Base-by-base conservation (phyloP, 2,329 filamentous ascomycete genomes). In the Sphaerulina vaccinii region DNA sequence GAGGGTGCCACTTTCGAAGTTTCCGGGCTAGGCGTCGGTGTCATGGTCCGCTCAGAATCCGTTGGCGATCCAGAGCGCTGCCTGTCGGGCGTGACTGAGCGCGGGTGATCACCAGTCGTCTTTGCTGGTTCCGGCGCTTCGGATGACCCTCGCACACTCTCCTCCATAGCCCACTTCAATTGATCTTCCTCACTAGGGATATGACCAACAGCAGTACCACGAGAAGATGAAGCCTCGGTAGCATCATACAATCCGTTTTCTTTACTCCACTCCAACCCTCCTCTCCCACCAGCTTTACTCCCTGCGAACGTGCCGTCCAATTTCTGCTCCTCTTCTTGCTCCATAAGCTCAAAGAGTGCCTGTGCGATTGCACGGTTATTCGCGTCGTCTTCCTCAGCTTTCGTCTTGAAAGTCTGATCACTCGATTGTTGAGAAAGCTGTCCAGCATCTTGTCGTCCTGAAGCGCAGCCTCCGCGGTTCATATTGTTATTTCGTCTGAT, bases 351-450 rank as follows among this genome's bases (percentile, higher is more conserved):
- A 74, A 88, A 90, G 24, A 95, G 75, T 0, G 90, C 90, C 64
- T 91, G 84, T 47, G 90, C 84, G 55, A 96, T 95, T 4, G 91
- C 91, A 19, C 82, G 79, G 50, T 96, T 89, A 62, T 96, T 95
- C 3, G 90, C 91, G 61, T 90, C 86, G 49, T 96, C 90, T 67
- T 95, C 88, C 59, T 95, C 89, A 0, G 89, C 90, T 63, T 88
- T 82, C 0, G 90, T 96, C 54, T 80, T 81, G 73, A 95, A 92
- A 0, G 90, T 88, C 58, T 86, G 86, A 51, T 76, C 77, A 5
- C 82, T 83, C 32, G 85, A 86, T 52, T 88, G 80, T 13, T 84
- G 79, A 3, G 79, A 78, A 16, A 91, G 82, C 63, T 85, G 81
- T n/a, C 77, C 73, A 39, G 85, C 84, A 55, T 83, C 81, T 40